Evolutionary conservation across 164 flowering plant genomes (phyloP).

Genomic region (Litsea cubeba): DNA sequence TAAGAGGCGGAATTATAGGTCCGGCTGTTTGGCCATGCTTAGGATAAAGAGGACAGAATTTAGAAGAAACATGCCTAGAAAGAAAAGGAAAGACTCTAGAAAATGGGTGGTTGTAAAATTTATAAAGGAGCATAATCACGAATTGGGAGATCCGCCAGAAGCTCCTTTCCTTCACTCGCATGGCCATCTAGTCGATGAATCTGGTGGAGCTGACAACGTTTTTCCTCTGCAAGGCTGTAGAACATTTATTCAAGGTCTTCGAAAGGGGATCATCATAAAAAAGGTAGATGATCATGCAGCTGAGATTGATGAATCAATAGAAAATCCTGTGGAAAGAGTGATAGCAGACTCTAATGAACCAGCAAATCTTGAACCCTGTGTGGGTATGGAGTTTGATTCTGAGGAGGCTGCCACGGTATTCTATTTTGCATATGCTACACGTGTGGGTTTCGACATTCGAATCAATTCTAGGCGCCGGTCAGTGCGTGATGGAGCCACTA

Average conservation of each 20-base stretch:
- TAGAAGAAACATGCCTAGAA: slow-evolving; percentile 26
- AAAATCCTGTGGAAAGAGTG: slow-evolving; percentile 9
- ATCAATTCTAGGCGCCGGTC: slow-evolving; percentile 20
- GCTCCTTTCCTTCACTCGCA: slow-evolving; percentile 73
- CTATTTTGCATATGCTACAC: slow-evolving; percentile 22
- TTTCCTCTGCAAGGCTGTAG: background rate
- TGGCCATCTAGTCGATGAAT: slow-evolving; percentile 11
- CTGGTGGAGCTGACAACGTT: background rate
- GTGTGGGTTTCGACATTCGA: slow-evolving; percentile 21
- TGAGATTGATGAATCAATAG: slow-evolving; percentile 11
- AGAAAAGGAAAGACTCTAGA: slow-evolving; percentile 54
- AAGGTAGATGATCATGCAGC: background rate
- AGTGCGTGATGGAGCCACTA: slow-evolving; percentile 5
- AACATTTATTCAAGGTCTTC: background rate
- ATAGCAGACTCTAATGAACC: slow-evolving; percentile 11
- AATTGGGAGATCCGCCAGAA: slow-evolving; percentile 65
- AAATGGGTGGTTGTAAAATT: slow-evolving; percentile 72
- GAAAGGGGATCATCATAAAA: background rate
- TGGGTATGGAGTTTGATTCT: slow-evolving; percentile 33
- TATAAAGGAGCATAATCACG: slow-evolving; percentile 72
- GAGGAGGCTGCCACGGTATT: slow-evolving; percentile 29
- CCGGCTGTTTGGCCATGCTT: slow-evolving; percentile 69
- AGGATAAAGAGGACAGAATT: slow-evolving; percentile 44
- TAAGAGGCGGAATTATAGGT: slow-evolving; percentile 28
- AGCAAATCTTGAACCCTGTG: slow-evolving; percentile 19